Evolutionary conservation across 768 basidiomycete genomes (phyloP).

Genomic region (Boletellus sp.): DNA sequence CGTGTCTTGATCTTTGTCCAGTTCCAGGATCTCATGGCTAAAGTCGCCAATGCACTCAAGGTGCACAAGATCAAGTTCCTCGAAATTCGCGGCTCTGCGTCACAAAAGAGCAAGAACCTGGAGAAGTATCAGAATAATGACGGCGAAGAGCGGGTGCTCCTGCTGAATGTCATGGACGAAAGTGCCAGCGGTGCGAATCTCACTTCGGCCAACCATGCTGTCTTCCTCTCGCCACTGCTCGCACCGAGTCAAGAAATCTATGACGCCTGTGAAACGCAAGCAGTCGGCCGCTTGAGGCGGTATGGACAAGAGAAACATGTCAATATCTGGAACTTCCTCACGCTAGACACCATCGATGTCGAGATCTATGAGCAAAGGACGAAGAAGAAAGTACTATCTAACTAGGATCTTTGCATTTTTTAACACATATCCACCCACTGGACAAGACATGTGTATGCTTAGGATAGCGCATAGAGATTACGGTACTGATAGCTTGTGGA

Average conservation of each 20-base stretch:
- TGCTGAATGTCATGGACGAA: slow-evolving; percentile 92
- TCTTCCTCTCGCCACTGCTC: slow-evolving; percentile 90
- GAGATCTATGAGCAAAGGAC: slow-evolving; percentile 65
- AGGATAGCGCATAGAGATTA: background rate
- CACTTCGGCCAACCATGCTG: slow-evolving; percentile 90
- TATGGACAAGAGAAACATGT: slow-evolving; percentile 83
- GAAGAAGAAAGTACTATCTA: slow-evolving; percentile 21
- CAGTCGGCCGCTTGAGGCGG: slow-evolving; percentile 77
- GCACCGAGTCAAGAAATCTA: slow-evolving; percentile 81
- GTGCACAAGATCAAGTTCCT: slow-evolving; percentile 71
- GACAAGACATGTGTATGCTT: slow-evolving; percentile 13
- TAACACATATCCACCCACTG: slow-evolving; percentile 1
- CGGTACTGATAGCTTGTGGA: background rate
- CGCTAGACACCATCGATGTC: slow-evolving; percentile 84
- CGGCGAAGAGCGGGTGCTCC: slow-evolving; percentile 71
- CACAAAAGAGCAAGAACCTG: slow-evolving; percentile 74
- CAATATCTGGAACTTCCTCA: slow-evolving; percentile 78
- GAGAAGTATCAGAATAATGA: slow-evolving; percentile 83
- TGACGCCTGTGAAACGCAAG: slow-evolving; percentile 77
- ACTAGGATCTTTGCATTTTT: slow-evolving; percentile 16
- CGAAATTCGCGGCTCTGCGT: slow-evolving; percentile 77
- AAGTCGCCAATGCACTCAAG: slow-evolving; percentile 78
- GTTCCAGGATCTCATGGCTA: slow-evolving; percentile 89
- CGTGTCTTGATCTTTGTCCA: slow-evolving; percentile 93
- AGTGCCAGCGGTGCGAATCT: slow-evolving; percentile 92